These are phyloP conservation scores for Oehlia diaphana DNA, from an alignment of 192 early-diverging fungal species.

Conservation along the genomic window DNA sequence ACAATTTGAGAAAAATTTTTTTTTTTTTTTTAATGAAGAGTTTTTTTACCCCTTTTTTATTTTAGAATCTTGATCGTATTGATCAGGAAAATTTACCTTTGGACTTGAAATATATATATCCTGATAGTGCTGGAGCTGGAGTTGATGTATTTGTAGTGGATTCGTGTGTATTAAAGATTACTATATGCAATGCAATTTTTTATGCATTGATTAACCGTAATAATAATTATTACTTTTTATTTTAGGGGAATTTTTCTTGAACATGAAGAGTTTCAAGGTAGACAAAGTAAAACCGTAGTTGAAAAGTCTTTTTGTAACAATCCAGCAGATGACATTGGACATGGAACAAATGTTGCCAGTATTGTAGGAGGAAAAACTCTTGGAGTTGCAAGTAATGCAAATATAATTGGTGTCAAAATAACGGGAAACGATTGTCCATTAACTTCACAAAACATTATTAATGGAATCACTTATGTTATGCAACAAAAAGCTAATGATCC, in stretches of 20 bases:
- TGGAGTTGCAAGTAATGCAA: constrained; percentile 68
- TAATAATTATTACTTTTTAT: constrained; percentile 36
- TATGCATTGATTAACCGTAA: constrained; percentile 49
- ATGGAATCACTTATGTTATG: constrained; percentile 48
- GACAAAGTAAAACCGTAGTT: constrained; percentile 35
- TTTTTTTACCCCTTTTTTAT: neutral
- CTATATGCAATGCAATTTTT: constrained; percentile 45
- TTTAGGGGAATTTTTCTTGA: constrained; percentile 29
- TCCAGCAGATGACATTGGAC: constrained; percentile 47
- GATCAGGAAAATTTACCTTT: neutral
- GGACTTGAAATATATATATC: constrained; percentile 28
- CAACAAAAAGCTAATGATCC: constrained; percentile 27
- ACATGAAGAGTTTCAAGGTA: constrained; percentile 90
- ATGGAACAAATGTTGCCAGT: constrained; percentile 61
- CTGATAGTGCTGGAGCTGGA: constrained; percentile 33
- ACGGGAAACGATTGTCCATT: constrained; percentile 57
- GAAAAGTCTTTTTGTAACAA: neutral
- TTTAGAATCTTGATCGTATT: neutral
- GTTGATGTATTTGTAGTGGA: constrained; percentile 51
- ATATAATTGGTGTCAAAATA: constrained; percentile 59
- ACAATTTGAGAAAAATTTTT: neutral
- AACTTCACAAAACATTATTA: constrained; percentile 52
- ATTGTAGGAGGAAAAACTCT: constrained; percentile 52
- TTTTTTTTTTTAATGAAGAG: neutral
- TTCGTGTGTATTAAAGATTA: constrained; percentile 45